Evolutionary conservation across 2,329 filamentous ascomycete species (phyloP).

Genomic region (Monosporascus sp.): DNA sequence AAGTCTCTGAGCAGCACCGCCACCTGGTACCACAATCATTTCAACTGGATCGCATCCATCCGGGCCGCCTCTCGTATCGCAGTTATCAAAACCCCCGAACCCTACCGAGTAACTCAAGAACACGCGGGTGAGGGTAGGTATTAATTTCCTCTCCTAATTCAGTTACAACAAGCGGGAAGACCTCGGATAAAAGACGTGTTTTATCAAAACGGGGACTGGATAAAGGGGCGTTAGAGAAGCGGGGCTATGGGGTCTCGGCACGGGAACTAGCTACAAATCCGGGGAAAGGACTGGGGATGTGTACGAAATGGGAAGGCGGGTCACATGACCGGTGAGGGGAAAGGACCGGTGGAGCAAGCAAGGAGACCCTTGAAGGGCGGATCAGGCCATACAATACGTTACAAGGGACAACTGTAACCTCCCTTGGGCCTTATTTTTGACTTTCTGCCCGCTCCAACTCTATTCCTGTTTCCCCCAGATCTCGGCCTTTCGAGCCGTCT

Average conservation of each 20-base stretch:
- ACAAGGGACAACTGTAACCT: neutral
- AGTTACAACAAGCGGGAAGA: too few species aligned
- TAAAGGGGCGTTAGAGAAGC: too few species aligned
- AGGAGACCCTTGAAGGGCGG: neutral
- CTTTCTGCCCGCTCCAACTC: slow-evolving; percentile 4
- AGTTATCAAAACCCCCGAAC: too few species aligned
- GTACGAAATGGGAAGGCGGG: slow-evolving; percentile 9
- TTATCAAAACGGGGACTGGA: too few species aligned
- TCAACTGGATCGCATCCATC: too few species aligned
- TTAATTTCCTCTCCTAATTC: too few species aligned
- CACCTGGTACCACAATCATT: too few species aligned
- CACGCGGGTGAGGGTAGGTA: too few species aligned
- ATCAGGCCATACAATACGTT: slow-evolving; percentile 2
- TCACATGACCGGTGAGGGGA: slow-evolving; percentile 18
- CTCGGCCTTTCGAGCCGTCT: neutral
- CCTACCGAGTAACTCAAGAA: too few species aligned
- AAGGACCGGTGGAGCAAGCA: slow-evolving; percentile 1
- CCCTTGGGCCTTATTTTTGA: slow-evolving; percentile 12
- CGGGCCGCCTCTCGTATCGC: too few species aligned
- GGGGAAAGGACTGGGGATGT: neutral
- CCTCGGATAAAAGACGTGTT: too few species aligned
- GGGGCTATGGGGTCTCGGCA: neutral
- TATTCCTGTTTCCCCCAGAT: neutral
- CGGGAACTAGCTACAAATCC: slow-evolving; percentile 4
- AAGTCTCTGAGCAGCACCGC: too few species aligned